Evolutionary conservation across 306 rosid species (phyloP).

Genomic region (Medicago lupulina): DNA sequence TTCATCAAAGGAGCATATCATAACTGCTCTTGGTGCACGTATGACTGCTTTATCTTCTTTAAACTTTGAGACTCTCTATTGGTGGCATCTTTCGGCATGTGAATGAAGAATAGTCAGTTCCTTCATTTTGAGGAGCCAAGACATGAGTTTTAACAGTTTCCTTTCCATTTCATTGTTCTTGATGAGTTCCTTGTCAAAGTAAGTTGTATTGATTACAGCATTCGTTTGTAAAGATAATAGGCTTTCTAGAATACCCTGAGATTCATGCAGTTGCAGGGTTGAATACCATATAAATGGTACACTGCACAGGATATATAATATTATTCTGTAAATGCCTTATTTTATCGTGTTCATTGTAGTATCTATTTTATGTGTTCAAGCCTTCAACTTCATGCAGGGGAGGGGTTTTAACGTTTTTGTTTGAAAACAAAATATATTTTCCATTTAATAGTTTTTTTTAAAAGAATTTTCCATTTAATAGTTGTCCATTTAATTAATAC

Average conservation of each 20-base stretch:
- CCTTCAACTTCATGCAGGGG: neutral
- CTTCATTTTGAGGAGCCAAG: slow-evolving; percentile 46
- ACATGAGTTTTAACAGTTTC: slow-evolving; percentile 42
- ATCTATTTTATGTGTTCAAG: slow-evolving; percentile 32
- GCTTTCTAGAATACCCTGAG: slow-evolving; percentile 44
- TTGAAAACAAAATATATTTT: slow-evolving; percentile 3
- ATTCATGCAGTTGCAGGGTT: slow-evolving; percentile 39
- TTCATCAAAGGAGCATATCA: slow-evolving; percentile 40
- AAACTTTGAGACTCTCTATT: slow-evolving; percentile 40
- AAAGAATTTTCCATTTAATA: neutral
- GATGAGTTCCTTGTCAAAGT: slow-evolving; percentile 47
- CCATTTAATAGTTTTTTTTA: no score
- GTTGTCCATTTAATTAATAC: neutral
- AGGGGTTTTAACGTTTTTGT: neutral
- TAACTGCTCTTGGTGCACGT: slow-evolving; percentile 30
- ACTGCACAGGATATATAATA: slow-evolving; percentile 35
- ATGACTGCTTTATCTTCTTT: slow-evolving; percentile 32
- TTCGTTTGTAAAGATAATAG: slow-evolving; percentile 63
- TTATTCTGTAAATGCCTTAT: slow-evolving; percentile 49
- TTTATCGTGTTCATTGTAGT: slow-evolving; percentile 37
- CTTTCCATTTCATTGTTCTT: slow-evolving; percentile 40
- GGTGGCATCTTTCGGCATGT: slow-evolving; percentile 43
- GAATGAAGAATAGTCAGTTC: slow-evolving; percentile 39
- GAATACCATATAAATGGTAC: slow-evolving; percentile 3
- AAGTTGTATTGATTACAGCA: slow-evolving; percentile 50